Base-by-base conservation (phyloP, 2,329 filamentous ascomycete genomes). In the Ophiostoma australiae region DNA sequence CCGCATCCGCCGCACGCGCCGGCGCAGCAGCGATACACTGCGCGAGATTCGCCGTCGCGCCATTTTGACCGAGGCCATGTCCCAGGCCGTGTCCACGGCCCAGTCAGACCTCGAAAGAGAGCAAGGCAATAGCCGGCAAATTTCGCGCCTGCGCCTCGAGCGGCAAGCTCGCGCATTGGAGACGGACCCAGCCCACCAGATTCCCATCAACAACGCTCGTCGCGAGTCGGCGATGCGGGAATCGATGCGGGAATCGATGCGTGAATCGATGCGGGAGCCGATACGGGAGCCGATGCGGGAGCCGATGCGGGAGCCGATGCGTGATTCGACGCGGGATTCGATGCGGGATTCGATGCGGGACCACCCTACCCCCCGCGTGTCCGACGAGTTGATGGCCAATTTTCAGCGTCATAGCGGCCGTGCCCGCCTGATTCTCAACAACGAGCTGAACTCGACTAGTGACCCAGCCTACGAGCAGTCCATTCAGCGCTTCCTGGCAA, bases 1-100 rank as follows among this genome's bases (percentile, higher is more conserved):
- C 31, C 71, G 71, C 44, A 68, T 75, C 58, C 73, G 73, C 23
- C 75, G 75, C 68, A 15, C 23, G 52, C 70, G 70, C 27, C 75
- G 68, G 13, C 70, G 69, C 3, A 68, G 52, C 69, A 39, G 35
- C 23, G 72, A 74, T 17, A 15, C 68, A 20, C 23, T 69, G n/a
- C 72, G 73, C 52, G 73, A 75, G 37, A 72, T 61, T 58, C 74
- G 74, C 37, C 74, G 75, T 6, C 74, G 75, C 33, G 72, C 73
- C 33, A 71, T 74, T 39, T 20, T 75, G 8, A 65, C 73, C 0
- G 67, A 68, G 44, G 44, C 66, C 39, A 55, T 55, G 67, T 68
- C 67, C 41, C 27, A 52, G 15, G 44, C 66, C 13, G 66, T 48
- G 35, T 23, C 63, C 1, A 41, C 63, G 7, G 63, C 35, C 17